These are phyloP conservation scores for Talaromyces sp. DNA, from an alignment of 2,329 filamentous ascomycete species.

Conservation along the genomic window DNA sequence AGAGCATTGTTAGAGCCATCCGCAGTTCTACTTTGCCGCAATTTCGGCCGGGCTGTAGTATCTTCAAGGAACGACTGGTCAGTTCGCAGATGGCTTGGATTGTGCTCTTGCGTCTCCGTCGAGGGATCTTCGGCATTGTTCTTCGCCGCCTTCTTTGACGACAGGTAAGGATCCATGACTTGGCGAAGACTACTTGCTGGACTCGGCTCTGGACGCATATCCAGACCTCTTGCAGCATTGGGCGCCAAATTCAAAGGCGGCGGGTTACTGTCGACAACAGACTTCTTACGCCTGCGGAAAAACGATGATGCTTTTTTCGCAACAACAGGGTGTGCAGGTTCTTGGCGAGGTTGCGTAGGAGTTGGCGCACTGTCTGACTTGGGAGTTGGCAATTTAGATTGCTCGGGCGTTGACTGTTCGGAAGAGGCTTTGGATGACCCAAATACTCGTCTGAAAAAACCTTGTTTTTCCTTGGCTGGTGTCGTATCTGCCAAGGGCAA, in stretches of 20 bases:
- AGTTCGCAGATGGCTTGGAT: not conserved
- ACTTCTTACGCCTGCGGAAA: conserved; percentile 91
- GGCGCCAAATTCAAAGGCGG: conserved; percentile 55
- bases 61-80: conserved; percentile 11
- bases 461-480: conserved; percentile 65
- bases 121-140: conserved; percentile 22
- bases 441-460: conserved; percentile 93
- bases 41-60: conserved; percentile 5
- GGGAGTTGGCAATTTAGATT: conserved; percentile 11
- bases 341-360: conserved; percentile 28
- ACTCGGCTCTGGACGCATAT: conserved; percentile 47
- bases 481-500: conserved; percentile 39
- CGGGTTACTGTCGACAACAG: conserved; percentile 63
- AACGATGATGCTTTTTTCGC: conserved; percentile 95
- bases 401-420: conserved; percentile 17
- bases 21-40: conserved; percentile 18
- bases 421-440: conserved; percentile 60
- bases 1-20: conserved; percentile 23
- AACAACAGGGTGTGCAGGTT: conserved; percentile 54
- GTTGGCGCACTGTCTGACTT: conserved; percentile 20
- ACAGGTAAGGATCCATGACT: conserved; percentile 81
- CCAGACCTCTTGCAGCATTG: conserved; percentile 36
- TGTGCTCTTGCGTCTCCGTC: conserved; percentile 14
- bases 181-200: conserved; percentile 77
- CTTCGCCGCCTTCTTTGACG: conserved; percentile 22